Evolutionary conservation across 495 filamentous ascomycete species (phyloP).

Genomic region (Tetracladium marchalianum): DNA sequence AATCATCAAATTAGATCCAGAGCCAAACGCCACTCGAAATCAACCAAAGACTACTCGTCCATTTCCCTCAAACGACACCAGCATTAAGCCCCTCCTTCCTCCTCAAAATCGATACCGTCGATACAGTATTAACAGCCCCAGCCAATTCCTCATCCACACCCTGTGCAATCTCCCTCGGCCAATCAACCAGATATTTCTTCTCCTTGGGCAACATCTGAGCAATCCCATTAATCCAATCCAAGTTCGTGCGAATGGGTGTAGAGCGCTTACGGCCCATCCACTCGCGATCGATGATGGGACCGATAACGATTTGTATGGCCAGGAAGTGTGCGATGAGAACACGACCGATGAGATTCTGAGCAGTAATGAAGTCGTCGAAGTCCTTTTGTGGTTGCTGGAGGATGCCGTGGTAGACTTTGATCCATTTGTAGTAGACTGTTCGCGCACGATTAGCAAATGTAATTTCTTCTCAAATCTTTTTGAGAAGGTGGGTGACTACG

Average conservation of each 20-base stretch:
- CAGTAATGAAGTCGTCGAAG: slow-evolving; percentile 8
- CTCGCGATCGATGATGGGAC: slow-evolving; percentile 13
- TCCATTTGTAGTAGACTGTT: slow-evolving; percentile 15
- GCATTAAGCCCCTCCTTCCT: too few species aligned
- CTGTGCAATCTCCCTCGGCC: slow-evolving; percentile 10
- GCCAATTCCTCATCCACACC: too few species aligned
- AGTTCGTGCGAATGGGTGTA: background rate
- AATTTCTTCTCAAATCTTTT: too few species aligned
- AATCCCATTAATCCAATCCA: slow-evolving; percentile 5
- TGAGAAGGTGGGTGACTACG: too few species aligned
- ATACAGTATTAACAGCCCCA: too few species aligned
- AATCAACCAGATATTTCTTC: slow-evolving; percentile 1
- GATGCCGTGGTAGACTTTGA: slow-evolving; percentile 6
- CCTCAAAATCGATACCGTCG: too few species aligned
- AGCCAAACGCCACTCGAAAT: too few species aligned
- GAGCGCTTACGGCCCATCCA: background rate
- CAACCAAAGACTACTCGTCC: too few species aligned
- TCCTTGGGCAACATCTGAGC: background rate
- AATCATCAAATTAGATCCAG: too few species aligned
- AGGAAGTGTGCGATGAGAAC: slow-evolving; percentile 16
- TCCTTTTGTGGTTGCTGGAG: background rate
- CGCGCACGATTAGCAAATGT: too few species aligned
- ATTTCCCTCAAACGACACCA: too few species aligned
- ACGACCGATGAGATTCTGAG: slow-evolving; percentile 1
- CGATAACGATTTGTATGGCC: slow-evolving; percentile 12